Evolutionary conservation across 1,139 yeast genomes (phyloP).

Genomic region (Pichia sp.): DNA sequence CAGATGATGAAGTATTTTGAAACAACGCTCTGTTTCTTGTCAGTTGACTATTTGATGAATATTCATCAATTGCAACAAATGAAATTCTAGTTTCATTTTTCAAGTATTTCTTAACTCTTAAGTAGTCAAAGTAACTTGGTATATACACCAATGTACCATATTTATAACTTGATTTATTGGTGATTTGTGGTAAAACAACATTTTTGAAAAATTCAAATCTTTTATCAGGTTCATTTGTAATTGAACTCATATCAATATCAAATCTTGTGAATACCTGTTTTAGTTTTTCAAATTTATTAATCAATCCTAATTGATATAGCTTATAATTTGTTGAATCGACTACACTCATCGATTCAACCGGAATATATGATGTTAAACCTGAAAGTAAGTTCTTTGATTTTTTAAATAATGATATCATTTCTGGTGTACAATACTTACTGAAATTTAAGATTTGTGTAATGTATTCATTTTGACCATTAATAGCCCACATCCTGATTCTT

Average conservation of each 20-base stretch:
- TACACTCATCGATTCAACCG: slow-evolving; percentile 20
- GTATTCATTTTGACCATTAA: slow-evolving; percentile 71
- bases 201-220: slow-evolving; percentile 77
- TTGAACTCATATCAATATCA: slow-evolving; percentile 40
- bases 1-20: slow-evolving; percentile 27
- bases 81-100: slow-evolving; percentile 54
- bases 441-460: slow-evolving; percentile 77
- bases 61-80: slow-evolving; percentile 74
- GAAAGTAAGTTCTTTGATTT: slow-evolving; percentile 32
- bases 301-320: slow-evolving; percentile 32
- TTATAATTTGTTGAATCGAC: slow-evolving; percentile 30
- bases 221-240: slow-evolving; percentile 65
- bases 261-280: slow-evolving; percentile 72
- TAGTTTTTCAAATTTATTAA: slow-evolving; percentile 50
- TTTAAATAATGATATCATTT: slow-evolving; percentile 54
- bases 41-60: slow-evolving; percentile 62
- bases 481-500: slow-evolving; percentile 86
- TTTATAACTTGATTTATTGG: slow-evolving; percentile 49
- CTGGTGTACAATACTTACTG: slow-evolving; percentile 72
- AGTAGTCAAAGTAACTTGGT: slow-evolving; percentile 82
- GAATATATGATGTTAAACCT: slow-evolving; percentile 29
- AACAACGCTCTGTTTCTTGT: slow-evolving; percentile 69
- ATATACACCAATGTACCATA: slow-evolving; percentile 73
- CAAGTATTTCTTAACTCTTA: slow-evolving; percentile 69
- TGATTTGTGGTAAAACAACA: slow-evolving; percentile 61